Conservation (phyloP, 345 rosid species). For the Noccaea caerulescens region DNA sequence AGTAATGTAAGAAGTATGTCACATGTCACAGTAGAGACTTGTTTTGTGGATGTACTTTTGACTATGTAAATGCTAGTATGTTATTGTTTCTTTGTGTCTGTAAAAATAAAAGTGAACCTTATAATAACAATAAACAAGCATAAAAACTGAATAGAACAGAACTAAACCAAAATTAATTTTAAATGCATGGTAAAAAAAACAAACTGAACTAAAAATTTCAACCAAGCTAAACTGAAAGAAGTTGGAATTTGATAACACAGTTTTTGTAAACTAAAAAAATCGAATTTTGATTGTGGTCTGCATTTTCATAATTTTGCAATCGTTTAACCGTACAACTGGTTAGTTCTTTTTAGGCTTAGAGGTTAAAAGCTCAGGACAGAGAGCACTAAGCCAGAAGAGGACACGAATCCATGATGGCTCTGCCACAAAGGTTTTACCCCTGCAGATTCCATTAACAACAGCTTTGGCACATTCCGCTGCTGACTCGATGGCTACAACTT, state of each 20-base stretch:
- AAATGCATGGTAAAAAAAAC: no score
- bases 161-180: neutral
- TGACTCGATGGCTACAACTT: slow-evolving; percentile 41
- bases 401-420: slow-evolving; percentile 56
- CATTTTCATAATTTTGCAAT: neutral
- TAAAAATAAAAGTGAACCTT: neutral
- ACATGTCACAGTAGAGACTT: neutral
- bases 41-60: neutral
- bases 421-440: slow-evolving; percentile 51
- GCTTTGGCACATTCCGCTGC: slow-evolving; percentile 44
- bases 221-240: no score
- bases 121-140: neutral
- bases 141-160: neutral
- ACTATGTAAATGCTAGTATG: neutral
- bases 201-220: no score
- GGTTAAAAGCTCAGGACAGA: slow-evolving; percentile 48
- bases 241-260: neutral
- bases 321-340: neutral
- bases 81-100: neutral
- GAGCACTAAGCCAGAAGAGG: slow-evolving; percentile 45
- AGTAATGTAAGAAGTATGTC: neutral
- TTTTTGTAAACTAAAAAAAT: no score
- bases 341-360: slow-evolving; percentile 23
- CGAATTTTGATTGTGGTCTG: neutral
- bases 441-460: slow-evolving; percentile 52